phyloP scores from a whole-genome alignment of 352 stramenopile species.

The Globisporangium middletonii region DNA sequence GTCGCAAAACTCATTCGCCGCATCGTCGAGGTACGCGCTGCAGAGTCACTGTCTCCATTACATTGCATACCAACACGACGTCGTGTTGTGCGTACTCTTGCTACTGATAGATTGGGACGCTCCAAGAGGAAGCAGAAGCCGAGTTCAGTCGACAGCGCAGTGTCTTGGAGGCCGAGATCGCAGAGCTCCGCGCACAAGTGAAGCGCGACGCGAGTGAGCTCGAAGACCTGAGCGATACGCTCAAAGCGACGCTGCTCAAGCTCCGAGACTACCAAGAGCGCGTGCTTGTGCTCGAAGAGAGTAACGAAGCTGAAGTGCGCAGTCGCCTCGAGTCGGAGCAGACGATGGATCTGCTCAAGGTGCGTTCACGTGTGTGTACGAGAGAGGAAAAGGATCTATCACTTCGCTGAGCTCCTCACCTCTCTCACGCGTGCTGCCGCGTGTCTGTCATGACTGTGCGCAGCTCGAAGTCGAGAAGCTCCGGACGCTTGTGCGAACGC shows the following conservation, averaged over 20 bases:
- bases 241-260: constrained; percentile 33
- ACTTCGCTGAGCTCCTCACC: too few relatives aligned
- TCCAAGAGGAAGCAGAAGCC: constrained; percentile 53
- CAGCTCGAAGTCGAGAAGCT: constrained; percentile 62
- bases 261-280: constrained; percentile 49
- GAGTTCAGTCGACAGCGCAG: constrained; percentile 36
- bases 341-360: constrained; percentile 63
- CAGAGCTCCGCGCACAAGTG: constrained; percentile 36
- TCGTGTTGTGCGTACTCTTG: neutral
- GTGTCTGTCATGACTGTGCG: neutral
- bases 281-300: constrained; percentile 54
- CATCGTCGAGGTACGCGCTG: constrained; percentile 49
- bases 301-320: constrained; percentile 45
- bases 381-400: too few relatives aligned
- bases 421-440: neutral
- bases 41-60: neutral
- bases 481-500: constrained; percentile 36
- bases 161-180: constrained; percentile 41
- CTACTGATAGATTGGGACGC: constrained; percentile 23
- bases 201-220: constrained; percentile 42
- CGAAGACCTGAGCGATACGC: constrained; percentile 39
- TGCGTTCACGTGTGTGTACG: neutral
- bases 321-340: constrained; percentile 49
- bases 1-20: constrained; percentile 70
- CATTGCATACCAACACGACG: neutral